phyloP scores from a whole-genome alignment of 2,329 filamentous ascomycete genomes.

The Chaetomium sp. region DNA sequence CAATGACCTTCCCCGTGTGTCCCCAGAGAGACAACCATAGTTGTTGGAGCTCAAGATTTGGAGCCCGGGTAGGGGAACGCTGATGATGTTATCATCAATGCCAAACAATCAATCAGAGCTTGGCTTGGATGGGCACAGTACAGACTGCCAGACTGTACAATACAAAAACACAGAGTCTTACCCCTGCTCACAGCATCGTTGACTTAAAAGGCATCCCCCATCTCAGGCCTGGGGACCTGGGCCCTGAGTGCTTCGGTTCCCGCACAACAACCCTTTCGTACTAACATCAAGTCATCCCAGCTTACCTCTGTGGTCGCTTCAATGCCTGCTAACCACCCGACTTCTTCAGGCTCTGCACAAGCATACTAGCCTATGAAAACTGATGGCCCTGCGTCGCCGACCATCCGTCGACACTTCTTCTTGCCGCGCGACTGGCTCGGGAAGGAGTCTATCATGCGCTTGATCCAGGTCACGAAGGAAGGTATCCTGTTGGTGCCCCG shows the following conservation, averaged over 20 bases:
- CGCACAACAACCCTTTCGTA: not conserved
- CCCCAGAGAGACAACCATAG: constrained; percentile 16
- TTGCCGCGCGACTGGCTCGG: too few species aligned
- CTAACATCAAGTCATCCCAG: too few species aligned
- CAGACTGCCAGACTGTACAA: too few species aligned
- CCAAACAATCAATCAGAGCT: not conserved
- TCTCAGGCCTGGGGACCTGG: not conserved
- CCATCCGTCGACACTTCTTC: too few species aligned
- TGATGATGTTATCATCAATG: not conserved
- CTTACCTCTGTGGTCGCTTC: too few species aligned
- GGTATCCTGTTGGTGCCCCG: too few species aligned
- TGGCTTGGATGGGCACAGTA: not conserved
- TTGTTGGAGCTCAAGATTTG: constrained; percentile 2
- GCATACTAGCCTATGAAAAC: too few species aligned
- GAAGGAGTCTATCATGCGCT: too few species aligned
- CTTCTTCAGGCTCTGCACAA: too few species aligned
- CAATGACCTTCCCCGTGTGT: constrained; percentile 10
- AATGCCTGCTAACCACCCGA: too few species aligned
- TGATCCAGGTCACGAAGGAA: too few species aligned
- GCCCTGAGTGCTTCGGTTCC: not conserved
- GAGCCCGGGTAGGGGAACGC: not conserved
- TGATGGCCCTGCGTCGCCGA: too few species aligned
- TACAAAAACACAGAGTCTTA: not conserved
- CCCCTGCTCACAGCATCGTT: constrained; percentile 2
- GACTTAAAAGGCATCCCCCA: not conserved